These are phyloP conservation scores for Tephrocybe rancida DNA, from an alignment of 768 basidiomycete genomes.

Conservation along the genomic window DNA sequence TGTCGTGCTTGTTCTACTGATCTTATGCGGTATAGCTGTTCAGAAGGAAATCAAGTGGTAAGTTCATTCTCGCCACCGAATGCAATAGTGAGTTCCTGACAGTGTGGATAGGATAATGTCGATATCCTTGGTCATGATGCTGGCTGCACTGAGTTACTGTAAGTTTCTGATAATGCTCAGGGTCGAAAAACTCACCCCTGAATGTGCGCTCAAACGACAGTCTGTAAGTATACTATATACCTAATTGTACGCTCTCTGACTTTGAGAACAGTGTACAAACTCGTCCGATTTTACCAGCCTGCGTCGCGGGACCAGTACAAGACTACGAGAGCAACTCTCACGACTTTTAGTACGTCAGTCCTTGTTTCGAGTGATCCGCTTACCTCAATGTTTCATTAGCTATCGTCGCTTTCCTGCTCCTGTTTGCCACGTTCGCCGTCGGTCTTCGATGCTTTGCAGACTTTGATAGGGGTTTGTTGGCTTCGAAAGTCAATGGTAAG, in stretches of 20 bases:
- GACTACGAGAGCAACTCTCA: conserved; percentile 79
- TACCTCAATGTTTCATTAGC: conserved; percentile 40
- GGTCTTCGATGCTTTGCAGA: conserved; percentile 81
- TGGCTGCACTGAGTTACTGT: conserved; percentile 80
- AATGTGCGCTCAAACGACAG: neutral
- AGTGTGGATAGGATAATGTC: conserved; percentile 62
- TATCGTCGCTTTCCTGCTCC: conserved; percentile 72
- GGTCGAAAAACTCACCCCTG: neutral
- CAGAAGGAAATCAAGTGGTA: conserved; percentile 83
- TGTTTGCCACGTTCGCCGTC: conserved; percentile 74
- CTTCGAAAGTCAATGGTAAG: conserved; percentile 79
- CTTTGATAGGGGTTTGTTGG: conserved; percentile 77
- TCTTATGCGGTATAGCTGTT: conserved; percentile 68
- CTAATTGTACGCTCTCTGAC: conserved; percentile 37
- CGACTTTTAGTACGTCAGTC: conserved; percentile 69
- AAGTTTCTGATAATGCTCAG: conserved; percentile 30
- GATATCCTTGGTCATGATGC: conserved; percentile 72
- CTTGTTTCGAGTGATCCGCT: neutral
- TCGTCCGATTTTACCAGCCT: conserved; percentile 82
- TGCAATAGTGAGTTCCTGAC: neutral
- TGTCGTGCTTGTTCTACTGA: conserved; percentile 67
- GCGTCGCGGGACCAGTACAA: conserved; percentile 52
- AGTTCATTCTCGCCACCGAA: neutral
- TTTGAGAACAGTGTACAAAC: conserved; percentile 66
- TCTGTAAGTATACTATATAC: neutral